A percentile compares a stretch with the other conserved stretches of the same genome.
These are phyloP conservation scores for Ceratocystis papillata DNA, from an alignment of 2,329 filamentous ascomycete species.

Conservation along the genomic window DNA sequence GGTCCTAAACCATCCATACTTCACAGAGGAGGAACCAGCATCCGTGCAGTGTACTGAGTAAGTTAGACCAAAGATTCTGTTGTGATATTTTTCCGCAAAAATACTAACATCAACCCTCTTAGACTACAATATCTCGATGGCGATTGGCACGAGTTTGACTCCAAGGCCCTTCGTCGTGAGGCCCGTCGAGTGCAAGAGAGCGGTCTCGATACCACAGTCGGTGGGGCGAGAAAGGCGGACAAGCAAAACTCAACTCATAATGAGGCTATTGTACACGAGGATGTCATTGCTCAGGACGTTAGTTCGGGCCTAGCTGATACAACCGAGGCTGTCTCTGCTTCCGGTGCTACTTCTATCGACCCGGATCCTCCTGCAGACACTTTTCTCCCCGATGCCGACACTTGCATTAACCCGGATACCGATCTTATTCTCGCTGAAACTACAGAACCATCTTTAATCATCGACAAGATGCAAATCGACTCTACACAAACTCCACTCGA, in stretches of 20 bases:
- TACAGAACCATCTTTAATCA: not conserved
- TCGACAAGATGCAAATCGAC: conserved; percentile 25
- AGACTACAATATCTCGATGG: conserved; percentile 72
- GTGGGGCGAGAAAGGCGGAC: not conserved
- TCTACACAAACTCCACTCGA: conserved; percentile 24
- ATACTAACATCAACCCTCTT: conserved; percentile 29
- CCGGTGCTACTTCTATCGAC: not conserved
- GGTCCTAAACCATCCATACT: conserved; percentile 80
- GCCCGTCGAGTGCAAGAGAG: conserved; percentile 52
- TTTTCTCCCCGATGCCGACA: not conserved
- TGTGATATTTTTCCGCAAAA: not conserved
- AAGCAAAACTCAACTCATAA: not conserved
- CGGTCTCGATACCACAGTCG: conserved; percentile 30
- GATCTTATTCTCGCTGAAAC: not conserved
- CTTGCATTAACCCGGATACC: no score
- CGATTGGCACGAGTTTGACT: conserved; percentile 98
- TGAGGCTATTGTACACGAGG: not conserved
- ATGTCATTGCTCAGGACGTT: not conserved
- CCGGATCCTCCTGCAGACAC: not conserved
- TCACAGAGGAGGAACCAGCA: conserved; percentile 66
- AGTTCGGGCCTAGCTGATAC: not conserved
- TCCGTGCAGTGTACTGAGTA: conserved; percentile 72
- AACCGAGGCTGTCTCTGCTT: not conserved
- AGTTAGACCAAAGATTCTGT: conserved; percentile 32
- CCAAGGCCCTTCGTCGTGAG: conserved; percentile 84